Evolutionary conservation across 495 filamentous ascomycete species (phyloP).

Genomic region (Neurospora intermedia): DNA sequence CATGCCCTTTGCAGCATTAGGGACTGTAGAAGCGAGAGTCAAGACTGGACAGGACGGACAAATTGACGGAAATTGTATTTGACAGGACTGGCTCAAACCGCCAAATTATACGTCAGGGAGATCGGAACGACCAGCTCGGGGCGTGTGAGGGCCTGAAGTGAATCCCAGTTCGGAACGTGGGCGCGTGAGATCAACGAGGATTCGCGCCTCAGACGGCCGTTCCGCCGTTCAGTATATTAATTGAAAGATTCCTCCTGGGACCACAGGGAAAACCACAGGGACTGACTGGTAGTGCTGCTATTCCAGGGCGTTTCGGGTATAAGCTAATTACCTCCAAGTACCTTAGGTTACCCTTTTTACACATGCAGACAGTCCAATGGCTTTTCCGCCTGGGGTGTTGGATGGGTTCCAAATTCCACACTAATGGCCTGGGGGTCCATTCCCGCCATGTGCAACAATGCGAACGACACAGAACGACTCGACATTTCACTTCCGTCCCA

Average conservation of each 20-base stretch:
- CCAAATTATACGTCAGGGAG: background rate
- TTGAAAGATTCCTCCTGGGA: background rate
- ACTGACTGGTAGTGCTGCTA: background rate
- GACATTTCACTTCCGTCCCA: background rate
- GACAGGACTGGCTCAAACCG: background rate
- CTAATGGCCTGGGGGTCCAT: background rate
- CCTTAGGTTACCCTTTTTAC: background rate
- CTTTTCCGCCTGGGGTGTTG: background rate
- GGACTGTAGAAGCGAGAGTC: background rate
- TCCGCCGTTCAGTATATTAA: background rate
- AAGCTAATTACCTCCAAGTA: background rate
- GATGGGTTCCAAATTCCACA: background rate
- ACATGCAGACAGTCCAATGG: background rate
- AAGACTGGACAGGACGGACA: background rate
- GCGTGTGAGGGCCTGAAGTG: background rate
- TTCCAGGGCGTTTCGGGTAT: background rate
- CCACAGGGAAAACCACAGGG: background rate
- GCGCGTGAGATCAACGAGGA: background rate
- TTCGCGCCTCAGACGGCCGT: background rate
- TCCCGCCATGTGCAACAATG: background rate
- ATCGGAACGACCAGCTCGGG: background rate
- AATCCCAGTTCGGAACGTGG: background rate
- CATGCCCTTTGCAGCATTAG: background rate
- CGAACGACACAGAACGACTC: background rate
- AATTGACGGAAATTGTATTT: background rate